Conservation (phyloP, 2,329 filamentous ascomycete species). For the Metarhizium guizhouense region DNA sequence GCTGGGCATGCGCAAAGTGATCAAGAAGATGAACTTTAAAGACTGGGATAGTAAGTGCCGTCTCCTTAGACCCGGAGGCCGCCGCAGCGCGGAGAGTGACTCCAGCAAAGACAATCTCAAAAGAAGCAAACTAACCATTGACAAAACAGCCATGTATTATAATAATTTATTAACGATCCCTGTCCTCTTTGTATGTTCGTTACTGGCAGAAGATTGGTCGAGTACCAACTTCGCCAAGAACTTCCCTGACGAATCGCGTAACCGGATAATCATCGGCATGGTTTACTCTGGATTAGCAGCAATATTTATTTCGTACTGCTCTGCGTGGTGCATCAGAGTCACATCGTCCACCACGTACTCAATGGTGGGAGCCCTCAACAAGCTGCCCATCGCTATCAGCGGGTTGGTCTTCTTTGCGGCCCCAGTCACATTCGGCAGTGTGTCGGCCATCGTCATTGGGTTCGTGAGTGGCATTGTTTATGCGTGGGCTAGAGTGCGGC, state of each 20-base stretch:
- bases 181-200: conserved; percentile 72
- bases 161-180: conserved; percentile 98
- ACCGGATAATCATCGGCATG: conserved; percentile 77
- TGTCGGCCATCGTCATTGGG: conserved; percentile 83
- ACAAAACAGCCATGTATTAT: conserved; percentile 89
- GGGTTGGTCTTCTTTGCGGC: conserved; percentile 94
- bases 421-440: conserved; percentile 83
- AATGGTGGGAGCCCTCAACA: conserved; percentile 97
- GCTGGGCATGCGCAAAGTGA: conserved; percentile 91
- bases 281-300: conserved; percentile 86
- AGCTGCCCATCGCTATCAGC: conserved; percentile 87
- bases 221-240: conserved; percentile 72
- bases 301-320: conserved; percentile 99
- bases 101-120: background rate
- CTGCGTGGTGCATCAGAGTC: conserved; percentile 95
- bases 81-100: background rate
- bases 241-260: conserved; percentile 77
- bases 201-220: conserved; percentile 90
- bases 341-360: conserved; percentile 97
- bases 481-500: conserved; percentile 51
- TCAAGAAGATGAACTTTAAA: conserved; percentile 99
- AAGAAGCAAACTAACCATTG: conserved; percentile 13
- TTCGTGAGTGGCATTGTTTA: conserved; percentile 92
- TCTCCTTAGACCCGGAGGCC: background rate
- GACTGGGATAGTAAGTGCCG: conserved; percentile 87